These are phyloP conservation scores for Biancaea sappan DNA, from an alignment of 306 rosid genomes.

Conservation along the genomic window DNA sequence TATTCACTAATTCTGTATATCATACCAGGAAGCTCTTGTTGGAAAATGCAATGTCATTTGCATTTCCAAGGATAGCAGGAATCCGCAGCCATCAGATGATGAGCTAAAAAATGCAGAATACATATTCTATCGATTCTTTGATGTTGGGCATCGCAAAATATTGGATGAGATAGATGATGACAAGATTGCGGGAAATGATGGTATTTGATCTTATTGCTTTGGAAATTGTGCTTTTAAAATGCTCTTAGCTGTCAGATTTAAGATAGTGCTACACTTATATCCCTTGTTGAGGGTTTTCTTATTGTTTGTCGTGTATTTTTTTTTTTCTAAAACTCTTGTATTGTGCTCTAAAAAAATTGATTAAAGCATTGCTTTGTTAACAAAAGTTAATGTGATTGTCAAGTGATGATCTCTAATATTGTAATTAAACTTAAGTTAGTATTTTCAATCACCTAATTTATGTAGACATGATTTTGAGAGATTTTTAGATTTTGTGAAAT, in stretches of 20 bases:
- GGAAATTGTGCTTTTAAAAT: conserved; percentile 15
- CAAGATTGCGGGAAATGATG: conserved; percentile 62
- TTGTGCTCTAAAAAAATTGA: conserved; percentile 10
- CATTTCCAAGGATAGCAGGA: conserved; percentile 64
- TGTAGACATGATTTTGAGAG: conserved; percentile 3
- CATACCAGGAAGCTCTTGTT: conserved; percentile 79
- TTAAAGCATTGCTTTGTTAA: neutral
- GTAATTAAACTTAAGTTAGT: neutral
- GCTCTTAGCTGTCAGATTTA: neutral
- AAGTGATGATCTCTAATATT: neutral
- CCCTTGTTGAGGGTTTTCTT: conserved; percentile 4
- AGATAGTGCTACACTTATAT: conserved; percentile 16
- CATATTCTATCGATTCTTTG: conserved; percentile 78
- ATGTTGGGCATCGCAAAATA: conserved; percentile 53
- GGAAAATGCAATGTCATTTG: conserved; percentile 88
- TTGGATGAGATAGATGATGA: conserved; percentile 59
- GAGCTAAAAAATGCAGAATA: conserved; percentile 66
- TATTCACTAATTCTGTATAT: conserved; percentile 19
- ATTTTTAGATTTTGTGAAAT: neutral
- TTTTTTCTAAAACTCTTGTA: neutral
- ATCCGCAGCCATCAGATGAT: conserved; percentile 59
- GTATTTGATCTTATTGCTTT: conserved; percentile 40
- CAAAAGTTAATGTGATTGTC: neutral
- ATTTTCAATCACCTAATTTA: neutral
- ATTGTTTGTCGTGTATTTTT: neutral